A percentile compares a stretch with the other conserved stretches of the same genome.
phyloP scores from a whole-genome alignment of 108 stramenopile species.

The Mediolabrus comicus region DNA sequence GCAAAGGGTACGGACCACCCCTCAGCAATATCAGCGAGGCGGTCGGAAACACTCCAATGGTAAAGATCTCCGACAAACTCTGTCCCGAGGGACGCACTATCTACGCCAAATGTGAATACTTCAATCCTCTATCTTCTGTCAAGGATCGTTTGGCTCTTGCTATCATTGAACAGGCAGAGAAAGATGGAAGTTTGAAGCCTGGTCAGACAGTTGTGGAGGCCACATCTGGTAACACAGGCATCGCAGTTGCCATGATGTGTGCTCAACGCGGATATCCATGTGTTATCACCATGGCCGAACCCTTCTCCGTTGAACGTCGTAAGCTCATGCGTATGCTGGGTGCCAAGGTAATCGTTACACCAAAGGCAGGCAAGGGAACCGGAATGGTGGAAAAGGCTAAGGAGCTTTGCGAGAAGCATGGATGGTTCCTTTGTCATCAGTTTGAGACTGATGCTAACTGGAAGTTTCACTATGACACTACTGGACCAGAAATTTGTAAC shows the following conservation, averaged over 20 bases:
- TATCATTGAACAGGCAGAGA: conserved; percentile 76
- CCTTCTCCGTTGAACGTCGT: conserved; percentile 69
- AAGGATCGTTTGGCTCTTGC: conserved; percentile 81
- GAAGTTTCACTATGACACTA: conserved; percentile 61
- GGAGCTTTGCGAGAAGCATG: conserved; percentile 20
- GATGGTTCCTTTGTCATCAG: conserved; percentile 82
- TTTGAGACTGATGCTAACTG: conserved; percentile 87
- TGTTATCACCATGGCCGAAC: conserved; percentile 86
- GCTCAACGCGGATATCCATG: conserved; percentile 76
- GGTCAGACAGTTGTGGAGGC: conserved; percentile 88
- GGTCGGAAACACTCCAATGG: conserved; percentile 50
- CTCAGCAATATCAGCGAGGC: conserved; percentile 41
- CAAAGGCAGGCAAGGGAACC: conserved; percentile 32
- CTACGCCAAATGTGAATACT: conserved; percentile 60
- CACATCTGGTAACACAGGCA: conserved; percentile 90
- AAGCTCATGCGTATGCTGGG: conserved; percentile 62
- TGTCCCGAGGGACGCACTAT: conserved; percentile 40
- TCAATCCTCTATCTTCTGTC: conserved; percentile 73
- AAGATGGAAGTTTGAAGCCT: conserved; percentile 55
- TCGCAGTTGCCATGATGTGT: conserved; percentile 66
- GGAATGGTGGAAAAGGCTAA: background rate
- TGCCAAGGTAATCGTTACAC: conserved; percentile 73
- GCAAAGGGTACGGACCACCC: too few relatives aligned
- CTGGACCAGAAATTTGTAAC: conserved; percentile 87
- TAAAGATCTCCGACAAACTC: conserved; percentile 15